Conservation (phyloP, 129 eudicot genomes). For the Flaveria trinervia region DNA sequence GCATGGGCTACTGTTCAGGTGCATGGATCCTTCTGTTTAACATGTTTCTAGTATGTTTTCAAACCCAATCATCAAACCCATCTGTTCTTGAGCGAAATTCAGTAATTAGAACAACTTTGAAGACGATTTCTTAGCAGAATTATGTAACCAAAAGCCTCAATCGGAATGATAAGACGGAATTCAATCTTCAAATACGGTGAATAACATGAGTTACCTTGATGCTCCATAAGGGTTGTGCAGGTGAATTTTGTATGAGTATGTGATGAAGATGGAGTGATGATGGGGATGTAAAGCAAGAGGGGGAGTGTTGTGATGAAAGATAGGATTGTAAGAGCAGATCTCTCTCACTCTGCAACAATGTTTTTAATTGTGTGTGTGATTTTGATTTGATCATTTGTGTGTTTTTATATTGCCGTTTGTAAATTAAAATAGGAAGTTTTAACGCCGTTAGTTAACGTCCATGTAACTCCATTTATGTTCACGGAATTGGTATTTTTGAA, state of each 20-base stretch:
- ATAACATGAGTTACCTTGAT: not conserved
- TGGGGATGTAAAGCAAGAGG: not conserved
- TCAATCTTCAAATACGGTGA: not conserved
- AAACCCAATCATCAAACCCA: too few relatives aligned
- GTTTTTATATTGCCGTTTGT: not conserved
- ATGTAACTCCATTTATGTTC: not conserved
- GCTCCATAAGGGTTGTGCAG: not conserved
- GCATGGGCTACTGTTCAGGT: too few relatives aligned
- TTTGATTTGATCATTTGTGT: not conserved
- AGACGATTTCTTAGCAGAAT: constrained; percentile 21
- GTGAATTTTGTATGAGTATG: constrained; percentile 23
- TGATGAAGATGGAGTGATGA: constrained; percentile 26
- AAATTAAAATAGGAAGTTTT: not conserved
- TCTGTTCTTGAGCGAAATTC: constrained; percentile 15
- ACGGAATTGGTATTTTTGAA: too few relatives aligned
- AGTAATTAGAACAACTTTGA: constrained; percentile 23
- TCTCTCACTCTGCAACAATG: not conserved
- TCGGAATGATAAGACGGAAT: constrained; percentile 11
- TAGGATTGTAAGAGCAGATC: constrained; percentile 2
- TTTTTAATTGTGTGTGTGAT: not conserved
- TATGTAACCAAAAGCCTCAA: constrained; percentile 5
- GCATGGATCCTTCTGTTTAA: too few relatives aligned
- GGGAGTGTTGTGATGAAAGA: not conserved
- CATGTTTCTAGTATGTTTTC: too few relatives aligned
- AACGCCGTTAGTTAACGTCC: not conserved